phyloP scores from a whole-genome alignment of 179 eudicot species.

The Corrigiola litoralis region DNA sequence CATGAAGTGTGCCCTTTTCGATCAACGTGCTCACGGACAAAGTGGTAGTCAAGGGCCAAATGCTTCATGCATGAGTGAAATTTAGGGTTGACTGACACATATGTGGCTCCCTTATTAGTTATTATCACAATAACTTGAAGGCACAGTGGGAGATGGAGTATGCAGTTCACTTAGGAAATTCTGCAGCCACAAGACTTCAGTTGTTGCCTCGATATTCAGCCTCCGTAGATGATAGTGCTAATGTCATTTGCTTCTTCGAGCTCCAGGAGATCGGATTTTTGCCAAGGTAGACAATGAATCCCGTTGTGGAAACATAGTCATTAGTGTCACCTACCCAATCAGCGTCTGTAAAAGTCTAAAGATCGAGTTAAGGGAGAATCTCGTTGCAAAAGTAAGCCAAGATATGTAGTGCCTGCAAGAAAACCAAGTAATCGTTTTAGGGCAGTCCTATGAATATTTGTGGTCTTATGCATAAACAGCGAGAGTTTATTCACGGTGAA shows the following conservation, averaged over 20 bases:
- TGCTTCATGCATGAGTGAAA: slow-evolving; percentile 5
- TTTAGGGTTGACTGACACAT: not conserved
- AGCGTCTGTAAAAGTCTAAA: not conserved
- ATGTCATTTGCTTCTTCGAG: not conserved
- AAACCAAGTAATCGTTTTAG: not conserved
- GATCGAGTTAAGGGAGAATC: not conserved
- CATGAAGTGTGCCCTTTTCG: not conserved
- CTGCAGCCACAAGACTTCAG: not conserved
- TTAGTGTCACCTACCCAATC: not conserved
- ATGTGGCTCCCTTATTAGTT: not conserved
- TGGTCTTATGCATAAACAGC: not conserved
- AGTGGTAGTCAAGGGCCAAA: not conserved
- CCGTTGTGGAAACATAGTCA: not conserved
- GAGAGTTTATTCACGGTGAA: not conserved
- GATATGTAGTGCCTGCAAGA: not conserved
- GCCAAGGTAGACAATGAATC: not conserved
- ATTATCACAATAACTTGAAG: not conserved
- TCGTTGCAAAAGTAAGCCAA: not conserved
- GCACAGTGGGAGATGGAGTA: not conserved
- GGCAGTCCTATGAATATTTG: not conserved
- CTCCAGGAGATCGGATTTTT: not conserved
- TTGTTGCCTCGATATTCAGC: not conserved
- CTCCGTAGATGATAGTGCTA: not conserved
- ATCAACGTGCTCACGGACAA: not conserved
- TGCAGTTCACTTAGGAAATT: not conserved